phyloP scores from a whole-genome alignment of 306 rosid species.

The Pterocarpus macrocarpus region DNA sequence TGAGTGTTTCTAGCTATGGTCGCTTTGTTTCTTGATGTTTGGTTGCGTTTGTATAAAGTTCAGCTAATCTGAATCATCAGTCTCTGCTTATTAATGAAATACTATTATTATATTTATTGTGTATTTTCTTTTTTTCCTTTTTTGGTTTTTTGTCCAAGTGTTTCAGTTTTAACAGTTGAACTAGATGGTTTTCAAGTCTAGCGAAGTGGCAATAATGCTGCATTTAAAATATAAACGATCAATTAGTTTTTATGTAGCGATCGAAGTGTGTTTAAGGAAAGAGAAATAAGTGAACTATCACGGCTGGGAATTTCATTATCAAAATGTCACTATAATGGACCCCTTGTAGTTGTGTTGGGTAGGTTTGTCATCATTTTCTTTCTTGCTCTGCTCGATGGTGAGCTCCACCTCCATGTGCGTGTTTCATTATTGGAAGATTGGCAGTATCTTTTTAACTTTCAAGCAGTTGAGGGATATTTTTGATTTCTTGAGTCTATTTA shows the following conservation, averaged over 20 bases:
- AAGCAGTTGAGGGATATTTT: too few relatives aligned
- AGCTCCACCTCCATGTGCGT: not conserved
- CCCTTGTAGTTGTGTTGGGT: not conserved
- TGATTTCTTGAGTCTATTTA: too few relatives aligned
- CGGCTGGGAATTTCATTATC: too few relatives aligned
- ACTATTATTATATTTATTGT: not conserved
- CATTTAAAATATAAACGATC: too few relatives aligned
- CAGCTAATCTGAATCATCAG: slow-evolving; percentile 20
- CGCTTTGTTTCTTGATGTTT: slow-evolving; percentile 23
- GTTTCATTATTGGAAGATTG: not conserved
- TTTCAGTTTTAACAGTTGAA: too few relatives aligned
- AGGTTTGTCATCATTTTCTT: not conserved
- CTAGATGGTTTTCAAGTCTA: not conserved
- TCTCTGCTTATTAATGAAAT: slow-evolving; percentile 47
- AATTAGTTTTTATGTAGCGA: too few relatives aligned
- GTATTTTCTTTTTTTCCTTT: not conserved
- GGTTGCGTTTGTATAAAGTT: slow-evolving; percentile 20
- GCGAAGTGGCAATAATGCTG: too few relatives aligned
- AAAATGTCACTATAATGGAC: not conserved
- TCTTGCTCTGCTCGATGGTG: not conserved
- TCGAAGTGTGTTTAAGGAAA: not conserved
- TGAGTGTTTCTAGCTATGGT: slow-evolving; percentile 34
- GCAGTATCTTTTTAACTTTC: too few relatives aligned
- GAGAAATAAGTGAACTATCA: not conserved
- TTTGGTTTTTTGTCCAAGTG: not conserved